Percentiles rank a stretch among this genome's conserved stretches.
phyloP scores from a whole-genome alignment of 2,329 filamentous ascomycete genomes.

The Trichoderma sp. region DNA sequence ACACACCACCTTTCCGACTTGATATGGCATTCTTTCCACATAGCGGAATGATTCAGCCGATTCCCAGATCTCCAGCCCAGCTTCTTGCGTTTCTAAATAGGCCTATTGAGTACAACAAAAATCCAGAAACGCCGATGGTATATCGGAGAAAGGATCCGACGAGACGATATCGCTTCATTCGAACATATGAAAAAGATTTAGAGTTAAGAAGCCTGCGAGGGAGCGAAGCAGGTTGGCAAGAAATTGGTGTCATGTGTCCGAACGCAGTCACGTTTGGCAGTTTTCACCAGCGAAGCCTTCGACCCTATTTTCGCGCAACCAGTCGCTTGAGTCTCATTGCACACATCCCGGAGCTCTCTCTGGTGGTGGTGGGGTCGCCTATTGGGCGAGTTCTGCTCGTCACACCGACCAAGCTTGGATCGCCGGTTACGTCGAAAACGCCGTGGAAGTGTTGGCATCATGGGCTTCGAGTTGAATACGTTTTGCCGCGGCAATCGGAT shows the following conservation, averaged over 20 bases:
- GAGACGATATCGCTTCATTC: slow-evolving; percentile 46
- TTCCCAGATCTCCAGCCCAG: slow-evolving; percentile 27
- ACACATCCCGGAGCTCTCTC: slow-evolving; percentile 69
- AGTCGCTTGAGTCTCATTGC: slow-evolving; percentile 61
- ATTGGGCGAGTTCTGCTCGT: slow-evolving; percentile 68
- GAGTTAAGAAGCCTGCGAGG: slow-evolving; percentile 49
- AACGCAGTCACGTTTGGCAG: slow-evolving; percentile 38
- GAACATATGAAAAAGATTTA: slow-evolving; percentile 54
- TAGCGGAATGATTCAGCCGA: slow-evolving; percentile 33
- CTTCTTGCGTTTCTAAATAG: slow-evolving; percentile 35
- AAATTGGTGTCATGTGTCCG: slow-evolving; percentile 41
- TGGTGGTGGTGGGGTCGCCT: slow-evolving; percentile 69
- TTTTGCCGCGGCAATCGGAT: slow-evolving; percentile 52
- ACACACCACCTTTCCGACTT: slow-evolving; percentile 28
- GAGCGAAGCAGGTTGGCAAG: slow-evolving; percentile 32
- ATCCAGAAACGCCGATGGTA: neutral
- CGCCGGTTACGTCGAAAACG: slow-evolving; percentile 31
- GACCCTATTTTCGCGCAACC: slow-evolving; percentile 41
- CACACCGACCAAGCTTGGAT: slow-evolving; percentile 51
- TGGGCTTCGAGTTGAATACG: slow-evolving; percentile 58
- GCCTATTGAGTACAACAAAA: slow-evolving; percentile 29
- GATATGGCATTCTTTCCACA: slow-evolving; percentile 46
- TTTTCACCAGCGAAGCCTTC: slow-evolving; percentile 33
- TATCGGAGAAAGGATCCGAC: slow-evolving; percentile 19
- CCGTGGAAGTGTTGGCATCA: slow-evolving; percentile 39